phyloP scores from a whole-genome alignment of 345 rosid genomes.

The Brassica incana region DNA sequence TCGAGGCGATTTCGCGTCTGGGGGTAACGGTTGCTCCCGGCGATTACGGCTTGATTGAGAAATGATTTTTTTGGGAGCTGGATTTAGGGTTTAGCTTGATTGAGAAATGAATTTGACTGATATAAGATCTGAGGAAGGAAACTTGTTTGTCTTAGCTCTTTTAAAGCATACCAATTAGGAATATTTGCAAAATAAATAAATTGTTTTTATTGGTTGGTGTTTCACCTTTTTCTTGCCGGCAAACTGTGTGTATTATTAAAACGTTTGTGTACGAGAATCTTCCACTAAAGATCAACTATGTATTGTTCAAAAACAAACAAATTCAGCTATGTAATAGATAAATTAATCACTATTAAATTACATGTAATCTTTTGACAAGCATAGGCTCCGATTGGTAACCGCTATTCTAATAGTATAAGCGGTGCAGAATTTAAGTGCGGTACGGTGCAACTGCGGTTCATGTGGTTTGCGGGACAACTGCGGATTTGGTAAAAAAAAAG shows the following conservation, averaged over 20 bases:
- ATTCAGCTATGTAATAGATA: background rate
- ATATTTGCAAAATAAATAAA: background rate
- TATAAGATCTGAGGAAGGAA: background rate
- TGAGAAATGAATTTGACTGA: background rate
- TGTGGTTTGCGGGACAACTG: too few relatives aligned
- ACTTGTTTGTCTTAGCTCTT: background rate
- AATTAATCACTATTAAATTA: background rate
- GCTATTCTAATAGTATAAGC: too few relatives aligned
- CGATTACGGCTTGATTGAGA: background rate
- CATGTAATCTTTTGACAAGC: slow-evolving; percentile 6
- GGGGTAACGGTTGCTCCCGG: background rate
- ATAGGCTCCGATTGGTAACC: background rate
- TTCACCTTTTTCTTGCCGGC: background rate
- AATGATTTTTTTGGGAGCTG: background rate
- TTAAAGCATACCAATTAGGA: background rate
- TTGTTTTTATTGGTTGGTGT: background rate
- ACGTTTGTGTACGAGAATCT: background rate
- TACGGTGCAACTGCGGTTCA: too few relatives aligned
- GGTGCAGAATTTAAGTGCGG: too few relatives aligned
- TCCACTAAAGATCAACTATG: background rate
- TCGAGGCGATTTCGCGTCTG: background rate
- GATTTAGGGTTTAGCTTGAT: background rate
- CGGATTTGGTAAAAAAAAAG: too few relatives aligned
- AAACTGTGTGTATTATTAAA: background rate
- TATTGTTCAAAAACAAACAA: too few relatives aligned